Evolutionary conservation across 2,329 filamentous ascomycete species (phyloP), one percentile per base, ranked within the genome.

Genomic region (Fonsecaea erecta): DNA sequence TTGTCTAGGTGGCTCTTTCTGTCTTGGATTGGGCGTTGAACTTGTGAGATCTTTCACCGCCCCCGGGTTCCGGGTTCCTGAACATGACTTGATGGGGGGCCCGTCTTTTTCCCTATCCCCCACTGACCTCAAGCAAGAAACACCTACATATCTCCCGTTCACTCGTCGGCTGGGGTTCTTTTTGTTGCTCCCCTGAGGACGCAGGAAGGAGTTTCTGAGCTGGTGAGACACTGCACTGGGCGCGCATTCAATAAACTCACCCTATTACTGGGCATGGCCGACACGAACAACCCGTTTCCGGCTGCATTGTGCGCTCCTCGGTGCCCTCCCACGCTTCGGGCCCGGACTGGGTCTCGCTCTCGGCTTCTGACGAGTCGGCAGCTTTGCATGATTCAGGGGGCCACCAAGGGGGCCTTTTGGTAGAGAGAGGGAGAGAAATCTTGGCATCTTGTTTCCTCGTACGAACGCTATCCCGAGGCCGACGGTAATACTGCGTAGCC

Each of bases 1-100:
- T 46, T 18, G 55, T 46, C 24, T 35, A 58, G 35, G 43, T 58
- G 54, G 34, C 43, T 18, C 43, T 48, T 48, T 48, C 43, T 21
- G 43, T 48, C 6, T 24, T 48, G 43, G 43, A 18, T 8, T 48
- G 18, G 43, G 3, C 21, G 37, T 40, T 40, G 37, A 40, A n/a
- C 37, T 24, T 48, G 18, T 24, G 43, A 48, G 43, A 48, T 48
- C 43, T 48, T 24, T 48, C 43, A 48, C 43, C 43, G 43, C 43
- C 43, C 43, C 40, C 40, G 40, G 40, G n/a, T 46, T 46, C 40
- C 43, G 43, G 21, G 21, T 48, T 24, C 6, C 43, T 24, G 43
- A 46, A 21, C 40, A 18, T 46, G 40, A 21, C 40, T 46, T n/a
- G n/a, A 11, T 11, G 21, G 43, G 43, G 43, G 43, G 43, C 43